Evolutionary conservation across 805 yeast genomes (phyloP).

Genomic region (Debaryomyces tyrocola): DNA sequence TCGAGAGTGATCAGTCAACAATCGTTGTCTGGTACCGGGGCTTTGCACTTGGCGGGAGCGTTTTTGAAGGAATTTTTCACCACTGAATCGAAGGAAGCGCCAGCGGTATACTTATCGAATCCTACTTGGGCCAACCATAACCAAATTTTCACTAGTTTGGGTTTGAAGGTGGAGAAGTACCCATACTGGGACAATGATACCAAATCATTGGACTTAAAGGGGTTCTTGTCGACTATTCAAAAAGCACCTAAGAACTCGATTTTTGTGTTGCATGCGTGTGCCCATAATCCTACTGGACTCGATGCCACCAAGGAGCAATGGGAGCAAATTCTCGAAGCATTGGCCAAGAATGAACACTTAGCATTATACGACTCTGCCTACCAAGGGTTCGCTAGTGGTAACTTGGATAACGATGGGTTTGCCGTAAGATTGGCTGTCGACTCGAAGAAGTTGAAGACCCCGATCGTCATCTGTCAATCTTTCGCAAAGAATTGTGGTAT

Average conservation of each 20-base stretch:
- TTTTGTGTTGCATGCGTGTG: slow-evolving; percentile 88
- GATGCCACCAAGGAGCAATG: slow-evolving; percentile 88
- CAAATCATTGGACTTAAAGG: slow-evolving; percentile 71
- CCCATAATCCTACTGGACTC: slow-evolving; percentile 97
- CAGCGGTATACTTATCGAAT: slow-evolving; percentile 64
- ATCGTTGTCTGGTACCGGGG: slow-evolving; percentile 86
- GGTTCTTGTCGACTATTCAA: slow-evolving; percentile 61
- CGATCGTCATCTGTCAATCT: slow-evolving; percentile 77
- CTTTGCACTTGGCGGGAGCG: slow-evolving; percentile 83
- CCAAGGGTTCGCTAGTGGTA: slow-evolving; percentile 96
- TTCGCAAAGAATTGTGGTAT: slow-evolving; percentile 96
- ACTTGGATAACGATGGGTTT: slow-evolving; percentile 78
- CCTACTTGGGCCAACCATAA: slow-evolving; percentile 99
- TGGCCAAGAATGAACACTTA: slow-evolving; percentile 64
- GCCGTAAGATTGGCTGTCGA: slow-evolving; percentile 69
- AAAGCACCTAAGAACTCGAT: slow-evolving; percentile 74
- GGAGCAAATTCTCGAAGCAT: slow-evolving; percentile 63
- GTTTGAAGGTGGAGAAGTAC: slow-evolving; percentile 65
- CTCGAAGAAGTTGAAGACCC: slow-evolving; percentile 25
- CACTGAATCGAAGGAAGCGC: slow-evolving; percentile 22
- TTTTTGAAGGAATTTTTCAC: slow-evolving; percentile 56
- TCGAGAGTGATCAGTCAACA: slow-evolving; percentile 62
- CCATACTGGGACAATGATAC: slow-evolving; percentile 83
- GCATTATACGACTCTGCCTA: slow-evolving; percentile 92
- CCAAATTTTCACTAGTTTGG: slow-evolving; percentile 73